Evolutionary conservation across 2,329 filamentous ascomycete genomes (phyloP).

Genomic region (Neoarthrinium moseri): DNA sequence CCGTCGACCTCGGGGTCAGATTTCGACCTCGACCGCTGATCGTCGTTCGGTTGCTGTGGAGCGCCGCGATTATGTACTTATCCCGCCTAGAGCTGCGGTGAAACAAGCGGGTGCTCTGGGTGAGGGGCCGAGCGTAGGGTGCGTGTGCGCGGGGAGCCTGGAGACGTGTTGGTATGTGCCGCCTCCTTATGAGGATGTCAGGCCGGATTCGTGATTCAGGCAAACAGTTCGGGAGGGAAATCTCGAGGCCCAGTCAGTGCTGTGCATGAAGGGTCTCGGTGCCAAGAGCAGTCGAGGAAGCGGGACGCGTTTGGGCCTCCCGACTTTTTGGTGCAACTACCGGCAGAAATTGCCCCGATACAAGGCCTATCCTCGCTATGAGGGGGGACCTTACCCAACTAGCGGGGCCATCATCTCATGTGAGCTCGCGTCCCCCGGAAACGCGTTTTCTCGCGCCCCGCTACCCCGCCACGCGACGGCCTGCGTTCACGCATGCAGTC

Average conservation of each 20-base stretch:
- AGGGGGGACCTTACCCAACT: not conserved
- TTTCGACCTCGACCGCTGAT: no score
- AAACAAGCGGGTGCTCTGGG: not conserved
- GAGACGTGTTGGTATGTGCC: no score
- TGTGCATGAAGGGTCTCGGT: conserved; percentile 1
- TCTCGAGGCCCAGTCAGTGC: not conserved
- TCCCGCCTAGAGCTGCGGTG: not conserved
- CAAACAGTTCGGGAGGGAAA: no score
- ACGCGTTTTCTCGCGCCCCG: no score
- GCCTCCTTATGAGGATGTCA: no score
- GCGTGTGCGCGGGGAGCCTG: no score
- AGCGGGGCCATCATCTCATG: not conserved
- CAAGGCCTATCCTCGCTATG: not conserved
- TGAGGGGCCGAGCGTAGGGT: not conserved
- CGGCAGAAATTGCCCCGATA: not conserved
- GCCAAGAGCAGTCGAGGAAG: not conserved
- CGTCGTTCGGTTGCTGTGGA: no score
- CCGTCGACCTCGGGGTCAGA: no score
- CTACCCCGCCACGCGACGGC: conserved; percentile 26
- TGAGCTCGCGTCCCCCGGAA: no score
- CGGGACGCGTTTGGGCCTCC: conserved; percentile 9
- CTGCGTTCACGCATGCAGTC: conserved; percentile 1
- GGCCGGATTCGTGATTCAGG: not conserved
- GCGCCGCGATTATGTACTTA: no score
- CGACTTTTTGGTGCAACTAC: conserved; percentile 6